A percentile compares a stretch with the other conserved stretches of the same genome.
Conservation (phyloP, 352 stramenopile genomes). For the Vaucheria bursata region DNA sequence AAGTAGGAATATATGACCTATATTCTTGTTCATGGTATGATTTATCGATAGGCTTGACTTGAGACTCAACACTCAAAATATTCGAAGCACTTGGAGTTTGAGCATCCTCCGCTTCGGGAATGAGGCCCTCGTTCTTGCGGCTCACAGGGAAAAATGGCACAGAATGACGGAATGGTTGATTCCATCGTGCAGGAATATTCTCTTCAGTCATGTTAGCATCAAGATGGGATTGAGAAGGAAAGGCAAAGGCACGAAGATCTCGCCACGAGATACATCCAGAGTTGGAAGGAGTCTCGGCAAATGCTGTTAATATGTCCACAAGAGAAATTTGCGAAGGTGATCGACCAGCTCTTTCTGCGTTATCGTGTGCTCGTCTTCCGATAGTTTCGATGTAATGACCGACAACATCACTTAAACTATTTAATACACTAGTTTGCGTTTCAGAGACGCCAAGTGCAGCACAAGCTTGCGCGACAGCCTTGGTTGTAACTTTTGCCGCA, state of each 20-base stretch:
- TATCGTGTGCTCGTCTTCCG: neutral
- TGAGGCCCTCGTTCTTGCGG: neutral
- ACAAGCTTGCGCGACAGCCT: constrained; percentile 7
- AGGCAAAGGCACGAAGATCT: constrained; percentile 1
- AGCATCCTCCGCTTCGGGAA: neutral
- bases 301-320: neutral
- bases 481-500: neutral
- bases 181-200: neutral
- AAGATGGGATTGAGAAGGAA: neutral
- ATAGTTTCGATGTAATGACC: constrained; percentile 3
- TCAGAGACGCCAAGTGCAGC: neutral
- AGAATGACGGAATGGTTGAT: constrained; percentile 3
- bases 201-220: neutral
- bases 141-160: neutral
- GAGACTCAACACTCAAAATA: neutral
- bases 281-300: neutral
- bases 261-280: neutral
- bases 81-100: neutral
- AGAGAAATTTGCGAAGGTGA: neutral
- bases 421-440: neutral
- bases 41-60: neutral
- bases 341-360: neutral
- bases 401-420: constrained; percentile 4
- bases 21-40: neutral
- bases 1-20: neutral